These are phyloP conservation scores for Rhizodiscina lignyota DNA, from an alignment of 495 filamentous ascomycete species.

Conservation along the genomic window DNA sequence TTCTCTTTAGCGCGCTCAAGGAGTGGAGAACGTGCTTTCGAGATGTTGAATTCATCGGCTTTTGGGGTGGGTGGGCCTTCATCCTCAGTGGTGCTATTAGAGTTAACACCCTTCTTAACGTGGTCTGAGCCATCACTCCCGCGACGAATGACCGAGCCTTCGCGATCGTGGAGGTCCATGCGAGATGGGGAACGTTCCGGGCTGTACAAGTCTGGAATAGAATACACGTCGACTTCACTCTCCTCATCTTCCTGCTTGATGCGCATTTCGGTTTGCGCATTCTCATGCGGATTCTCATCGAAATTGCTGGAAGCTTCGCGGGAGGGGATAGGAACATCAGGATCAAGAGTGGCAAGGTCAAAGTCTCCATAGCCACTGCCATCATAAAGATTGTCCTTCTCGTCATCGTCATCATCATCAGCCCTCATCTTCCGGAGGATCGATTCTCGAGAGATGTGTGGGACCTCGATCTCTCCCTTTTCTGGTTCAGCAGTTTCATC, in stretches of 20 bases:
- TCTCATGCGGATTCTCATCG: slow-evolving; percentile 38
- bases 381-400: too few relatives aligned
- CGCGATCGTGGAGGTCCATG: slow-evolving; percentile 18
- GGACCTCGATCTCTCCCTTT: slow-evolving; percentile 19
- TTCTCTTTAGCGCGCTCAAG: too few relatives aligned
- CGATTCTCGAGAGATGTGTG: slow-evolving; percentile 80
- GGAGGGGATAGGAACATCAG: slow-evolving; percentile 72
- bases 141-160: slow-evolving; percentile 16
- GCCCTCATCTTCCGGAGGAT: slow-evolving; percentile 76
- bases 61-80: too few relatives aligned
- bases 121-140: neutral
- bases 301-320: slow-evolving; percentile 34
- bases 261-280: slow-evolving; percentile 26
- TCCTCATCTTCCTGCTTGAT: slow-evolving; percentile 52
- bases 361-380: slow-evolving; percentile 11
- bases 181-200: slow-evolving; percentile 12
- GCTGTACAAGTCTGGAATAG: slow-evolving; percentile 47
- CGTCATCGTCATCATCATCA: slow-evolving; percentile 33
- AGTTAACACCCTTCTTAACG: neutral
- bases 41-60: too few relatives aligned
- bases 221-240: slow-evolving; percentile 48
- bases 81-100: slow-evolving; percentile 7
- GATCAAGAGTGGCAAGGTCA: slow-evolving; percentile 42
- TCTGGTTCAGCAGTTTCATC: slow-evolving; percentile 10
- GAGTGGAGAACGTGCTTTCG: too few relatives aligned